A percentile compares a stretch with the other conserved stretches of the same genome.
These are phyloP conservation scores for Aspergillus unguis DNA, from an alignment of 2,329 filamentous ascomycete genomes.

Conservation along the genomic window DNA sequence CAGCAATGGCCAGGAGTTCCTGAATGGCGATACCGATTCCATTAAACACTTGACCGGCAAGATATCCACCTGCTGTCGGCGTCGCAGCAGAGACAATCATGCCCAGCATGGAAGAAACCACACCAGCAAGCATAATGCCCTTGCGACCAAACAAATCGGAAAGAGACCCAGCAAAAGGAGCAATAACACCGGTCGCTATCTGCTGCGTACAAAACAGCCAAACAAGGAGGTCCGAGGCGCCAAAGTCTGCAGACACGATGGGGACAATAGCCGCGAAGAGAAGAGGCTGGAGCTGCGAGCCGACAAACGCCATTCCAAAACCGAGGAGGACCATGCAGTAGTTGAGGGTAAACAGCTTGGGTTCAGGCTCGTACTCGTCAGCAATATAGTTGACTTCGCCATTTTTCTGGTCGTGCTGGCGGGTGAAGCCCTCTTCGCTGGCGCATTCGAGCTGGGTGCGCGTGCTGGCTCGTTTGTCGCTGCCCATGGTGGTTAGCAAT, in stretches of 20 bases:
- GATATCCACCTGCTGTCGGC: neutral
- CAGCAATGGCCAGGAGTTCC: slow-evolving; percentile 7
- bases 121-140: neutral
- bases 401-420: no score
- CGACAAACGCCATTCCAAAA: slow-evolving; percentile 8
- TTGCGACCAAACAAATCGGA: slow-evolving; percentile 3
- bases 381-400: no score
- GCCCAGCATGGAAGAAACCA: neutral
- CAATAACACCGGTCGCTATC: neutral
- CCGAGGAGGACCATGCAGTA: neutral
- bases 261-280: slow-evolving; percentile 8
- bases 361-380: no score
- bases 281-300: slow-evolving; percentile 5
- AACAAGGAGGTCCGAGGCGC: neutral
- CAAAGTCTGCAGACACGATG: neutral
- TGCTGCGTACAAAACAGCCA: slow-evolving; percentile 4
- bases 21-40: slow-evolving; percentile 7
- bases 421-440: no score
- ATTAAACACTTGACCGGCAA: slow-evolving; percentile 2
- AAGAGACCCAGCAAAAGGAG: slow-evolving; percentile 2
- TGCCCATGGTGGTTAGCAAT: no score
- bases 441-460: no score
- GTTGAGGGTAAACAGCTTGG: no score
- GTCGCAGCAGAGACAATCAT: slow-evolving; percentile 5
- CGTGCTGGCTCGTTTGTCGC: no score